phyloP scores from a whole-genome alignment of 495 filamentous ascomycete genomes.

The Darksidea phi region DNA sequence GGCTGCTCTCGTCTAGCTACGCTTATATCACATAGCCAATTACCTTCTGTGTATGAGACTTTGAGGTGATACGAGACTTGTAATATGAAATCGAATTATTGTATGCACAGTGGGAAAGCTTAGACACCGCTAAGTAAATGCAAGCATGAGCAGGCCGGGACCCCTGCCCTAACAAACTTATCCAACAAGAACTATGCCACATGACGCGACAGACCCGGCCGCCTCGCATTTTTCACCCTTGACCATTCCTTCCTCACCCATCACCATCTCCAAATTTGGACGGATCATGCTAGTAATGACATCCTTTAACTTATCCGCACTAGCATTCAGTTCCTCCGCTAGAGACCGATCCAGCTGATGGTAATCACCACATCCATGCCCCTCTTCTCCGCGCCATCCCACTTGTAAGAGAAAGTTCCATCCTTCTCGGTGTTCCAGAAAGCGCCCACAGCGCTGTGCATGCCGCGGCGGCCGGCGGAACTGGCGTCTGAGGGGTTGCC shows the following conservation, averaged over 20 bases:
- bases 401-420: conserved; percentile 98
- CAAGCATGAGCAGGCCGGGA: too few relatives aligned
- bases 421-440: conserved; percentile 98
- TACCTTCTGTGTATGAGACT: too few relatives aligned
- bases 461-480: conserved; percentile 78
- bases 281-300: too few relatives aligned
- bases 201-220: neutral
- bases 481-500: conserved; percentile 42
- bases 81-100: too few relatives aligned
- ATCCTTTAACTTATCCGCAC: neutral
- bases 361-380: conserved; percentile 91
- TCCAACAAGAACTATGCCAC: neutral
- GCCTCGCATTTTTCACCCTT: neutral
- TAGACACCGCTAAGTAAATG: too few relatives aligned
- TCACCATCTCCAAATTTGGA: too few relatives aligned
- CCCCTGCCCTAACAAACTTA: neutral
- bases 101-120: too few relatives aligned
- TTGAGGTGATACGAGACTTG: too few relatives aligned
- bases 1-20: too few relatives aligned
- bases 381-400: conserved; percentile 74
- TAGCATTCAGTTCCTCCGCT: neutral
- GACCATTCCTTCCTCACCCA: too few relatives aligned
- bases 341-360: conserved; percentile 75
- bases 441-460: conserved; percentile 92
- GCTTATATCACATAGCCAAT: too few relatives aligned